Evolutionary conservation across 192 early-diverging fungal genomes (phyloP), one percentile per base, ranked within the genome.

Genomic region (Rhizophlyctis rosea): DNA sequence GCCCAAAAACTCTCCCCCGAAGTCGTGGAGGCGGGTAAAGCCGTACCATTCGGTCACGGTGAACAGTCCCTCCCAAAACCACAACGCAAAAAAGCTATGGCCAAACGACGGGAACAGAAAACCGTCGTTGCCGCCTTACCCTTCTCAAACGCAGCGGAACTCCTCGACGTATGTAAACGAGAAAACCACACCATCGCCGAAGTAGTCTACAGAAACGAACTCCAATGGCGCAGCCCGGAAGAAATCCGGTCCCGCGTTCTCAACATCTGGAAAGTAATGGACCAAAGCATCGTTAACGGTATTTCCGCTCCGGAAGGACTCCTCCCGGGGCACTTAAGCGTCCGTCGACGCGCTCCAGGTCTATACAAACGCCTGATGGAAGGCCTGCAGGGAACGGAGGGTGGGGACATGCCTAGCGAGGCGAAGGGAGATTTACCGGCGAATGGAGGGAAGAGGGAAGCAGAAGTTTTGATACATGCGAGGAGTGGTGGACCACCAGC

Each of bases 261-360:
- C 59, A 77, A 79, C 25, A 90, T 98, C 64, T 98, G 95, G 95
- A 79, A 88, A 36, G 90, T 91, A 50, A 98, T 98, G 95, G 87
- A 95, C 71, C 80, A 92, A 68, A 78, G 76, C 62, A 82, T 82
- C 32, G 30, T 56, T 34, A 82, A 76, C 50, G 80, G 80, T 4
- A 73, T 76, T 29, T 27, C 55, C n/a, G 59, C 58, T 11, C 57
- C 60, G 3, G 49, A 70, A 50, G 62, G 80, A 25, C 74, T 81
- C 64, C 81, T 98, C 3, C 95, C 93, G 7, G 93, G 93, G 14
- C 81, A 83, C 33, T 77, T 98, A 21, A 86, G 83, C 29, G 91
- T 95, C 18, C 76, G 80, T 34, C 83, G 95, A 50, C 83, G 95
- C 54, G 93, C 95, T 7, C 95, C 95, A 21, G 81, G 74, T 4